Base-by-base conservation (phyloP, 2,329 filamentous ascomycete genomes). In the Cordyceps javanica region DNA sequence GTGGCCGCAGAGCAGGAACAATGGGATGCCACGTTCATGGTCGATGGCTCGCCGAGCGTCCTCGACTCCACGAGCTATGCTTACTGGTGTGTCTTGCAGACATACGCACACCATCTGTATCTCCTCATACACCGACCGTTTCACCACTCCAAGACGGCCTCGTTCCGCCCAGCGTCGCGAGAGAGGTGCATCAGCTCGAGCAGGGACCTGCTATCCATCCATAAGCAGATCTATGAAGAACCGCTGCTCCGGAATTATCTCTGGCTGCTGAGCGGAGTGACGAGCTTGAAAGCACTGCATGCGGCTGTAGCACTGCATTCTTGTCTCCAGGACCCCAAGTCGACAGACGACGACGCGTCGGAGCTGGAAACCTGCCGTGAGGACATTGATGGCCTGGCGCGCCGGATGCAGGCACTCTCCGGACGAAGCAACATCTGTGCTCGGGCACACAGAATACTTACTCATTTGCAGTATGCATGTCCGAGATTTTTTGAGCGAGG, bases 31-130 rank as follows among this genome's bases (percentile, higher is more conserved):
- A 1, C 57, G 4, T 63, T 57, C 26, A 46, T 63, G 9, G 49
- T 60, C 8, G 30, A 60, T 21, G 62, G 62, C 0, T 49, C 49
- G 26, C 60, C 28, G 2, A 63, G 60, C 19, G 53, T 63, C 28
- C 11, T 62, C 1, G 60, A 63, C 28, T 60, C 55, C 2, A 32
- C 60, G 4, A 49, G 61, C 21, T 63, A 63, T 32, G 61, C 61
- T 4, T 54, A 62, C 32, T 62, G 61, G 62, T 61, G 61, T 28
- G 39, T 62, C 5, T 26, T 64, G 1, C 60, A 64, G 44, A 60
- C 57, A 2, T 62, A 60, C 26, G 62, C 62, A 1, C 61, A 64
- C 13, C 62, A 64, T 39, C 59, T 64, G 1, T 63, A 64, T 28
- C 56, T 64, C 11, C 59, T 64, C 9, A 44, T 64, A 2, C 60